Evolutionary conservation across 1,284 basidiomycete genomes (phyloP).

Genomic region (Trichosporon asahii): DNA sequence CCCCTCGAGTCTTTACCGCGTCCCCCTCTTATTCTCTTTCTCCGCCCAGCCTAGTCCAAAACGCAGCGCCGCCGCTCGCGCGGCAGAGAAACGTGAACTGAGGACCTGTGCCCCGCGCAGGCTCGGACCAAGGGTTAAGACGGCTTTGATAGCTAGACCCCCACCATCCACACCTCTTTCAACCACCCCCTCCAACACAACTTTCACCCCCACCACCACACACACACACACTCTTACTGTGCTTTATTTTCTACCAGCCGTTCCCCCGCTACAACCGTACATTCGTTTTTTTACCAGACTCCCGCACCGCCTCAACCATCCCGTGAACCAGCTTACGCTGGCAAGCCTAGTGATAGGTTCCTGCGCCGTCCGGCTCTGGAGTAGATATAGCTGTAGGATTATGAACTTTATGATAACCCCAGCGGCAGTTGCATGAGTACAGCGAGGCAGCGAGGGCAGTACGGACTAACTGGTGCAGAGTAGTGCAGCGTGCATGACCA

Average conservation of each 20-base stretch:
- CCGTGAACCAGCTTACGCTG: conserved; percentile 34
- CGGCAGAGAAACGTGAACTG: conserved; percentile 30
- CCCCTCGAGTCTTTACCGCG: conserved; percentile 36
- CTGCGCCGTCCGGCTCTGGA: conserved; percentile 32
- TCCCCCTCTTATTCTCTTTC: conserved; percentile 25
- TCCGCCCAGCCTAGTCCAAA: conserved; percentile 38
- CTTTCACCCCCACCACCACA: conserved; percentile 17
- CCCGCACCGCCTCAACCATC: conserved; percentile 53
- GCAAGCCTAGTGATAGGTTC: conserved; percentile 54
- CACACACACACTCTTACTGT: conserved; percentile 9
- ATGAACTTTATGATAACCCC: background rate
- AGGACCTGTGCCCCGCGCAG: conserved; percentile 44
- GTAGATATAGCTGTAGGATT: conserved; percentile 15
- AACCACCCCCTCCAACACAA: conserved; percentile 1
- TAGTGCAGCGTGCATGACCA: too few relatives aligned
- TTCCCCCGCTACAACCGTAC: conserved; percentile 18
- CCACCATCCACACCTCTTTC: conserved; percentile 9
- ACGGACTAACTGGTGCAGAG: too few relatives aligned
- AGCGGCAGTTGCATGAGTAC: background rate
- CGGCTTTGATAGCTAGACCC: conserved; percentile 46
- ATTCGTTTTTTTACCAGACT: conserved; percentile 12
- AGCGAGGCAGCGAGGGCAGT: too few relatives aligned
- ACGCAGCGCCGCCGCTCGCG: conserved; percentile 48
- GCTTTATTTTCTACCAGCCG: conserved; percentile 2
- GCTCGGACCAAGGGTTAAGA: conserved; percentile 47